Evolutionary conservation across 352 stramenopile species (phyloP).

Genomic region (Phytophthora sp.): DNA sequence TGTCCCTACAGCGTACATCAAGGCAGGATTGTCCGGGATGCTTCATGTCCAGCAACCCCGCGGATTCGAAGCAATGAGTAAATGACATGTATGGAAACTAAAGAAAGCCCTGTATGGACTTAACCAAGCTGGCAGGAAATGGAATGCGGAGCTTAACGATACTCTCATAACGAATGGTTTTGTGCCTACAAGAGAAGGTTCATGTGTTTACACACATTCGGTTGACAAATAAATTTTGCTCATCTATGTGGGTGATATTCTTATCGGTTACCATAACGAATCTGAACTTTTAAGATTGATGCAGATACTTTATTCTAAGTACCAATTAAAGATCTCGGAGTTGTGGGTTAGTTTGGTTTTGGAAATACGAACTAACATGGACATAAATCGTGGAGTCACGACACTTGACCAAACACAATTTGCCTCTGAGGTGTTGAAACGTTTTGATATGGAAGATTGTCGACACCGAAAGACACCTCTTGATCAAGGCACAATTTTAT

Average conservation of each 20-base stretch:
- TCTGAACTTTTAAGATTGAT: background rate
- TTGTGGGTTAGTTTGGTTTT: constrained; percentile 6
- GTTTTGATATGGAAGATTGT: constrained; percentile 9
- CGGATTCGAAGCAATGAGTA: no score
- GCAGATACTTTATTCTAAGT: background rate
- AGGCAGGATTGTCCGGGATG: no score
- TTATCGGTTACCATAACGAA: constrained; percentile 5
- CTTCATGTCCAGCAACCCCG: no score
- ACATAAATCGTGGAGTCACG: background rate
- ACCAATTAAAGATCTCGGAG: background rate
- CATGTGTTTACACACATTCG: constrained; percentile 4
- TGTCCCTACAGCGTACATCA: no score
- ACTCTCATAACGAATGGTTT: constrained; percentile 1
- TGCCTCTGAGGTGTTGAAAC: background rate
- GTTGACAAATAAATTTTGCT: background rate
- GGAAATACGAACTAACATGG: background rate
- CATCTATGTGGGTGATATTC: constrained; percentile 12
- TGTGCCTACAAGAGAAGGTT: background rate
- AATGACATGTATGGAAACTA: no score
- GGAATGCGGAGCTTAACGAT: background rate
- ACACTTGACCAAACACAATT: background rate
- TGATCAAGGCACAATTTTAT: no score
- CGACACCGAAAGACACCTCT: constrained; percentile 1
- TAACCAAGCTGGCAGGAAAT: background rate
- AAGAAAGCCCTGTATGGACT: no score